Base-by-base conservation (phyloP, 768 basidiomycete genomes). In the Ramaria rubella region DNA sequence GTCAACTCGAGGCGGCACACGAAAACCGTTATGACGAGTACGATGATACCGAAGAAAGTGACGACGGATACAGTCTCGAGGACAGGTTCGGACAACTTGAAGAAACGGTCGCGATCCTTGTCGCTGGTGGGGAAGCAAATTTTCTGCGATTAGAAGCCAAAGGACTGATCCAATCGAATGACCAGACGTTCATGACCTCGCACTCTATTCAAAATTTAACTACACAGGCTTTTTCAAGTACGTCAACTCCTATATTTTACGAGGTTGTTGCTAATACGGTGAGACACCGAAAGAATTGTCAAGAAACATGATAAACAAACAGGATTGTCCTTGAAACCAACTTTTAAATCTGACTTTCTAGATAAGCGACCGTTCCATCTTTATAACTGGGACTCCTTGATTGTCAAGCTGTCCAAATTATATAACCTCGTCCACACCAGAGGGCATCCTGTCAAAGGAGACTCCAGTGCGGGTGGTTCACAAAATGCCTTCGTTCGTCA, bases 271-370 rank as follows among this genome's bases (percentile, higher is more conserved):
- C n/a, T n/a, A n/a, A n/a, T n/a, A n/a, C n/a, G n/a, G n/a, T n/a
- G n/a, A n/a, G n/a, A n/a, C n/a, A n/a, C n/a, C 45, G 26, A 2
- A 21, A 59, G 42, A 52, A 46, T 27, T 38, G 45, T 45, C 27
- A 60, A 92, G 88, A 97, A 97, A 86, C 94, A 97, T 68, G 94
- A 96, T 68, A 99, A 99, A 92, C 86, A 89, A 81, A 99, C 96
- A 2, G 80, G 78, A 31, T 73, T 82, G 49, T 76, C 82, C 2
- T 79, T 99, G 59, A 95, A 94, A 67, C 78, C 88, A 17, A 83
- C 85, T 1, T 99, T 98, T 72, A 80, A 93, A 59, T 89, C 88
- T 64, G 85, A 91, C 51, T 95, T 91, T 70, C 82, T 99, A 49
- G 93, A 95, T 65, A 89, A 87, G 64, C 86, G 94, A 2, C 93